phyloP scores from a whole-genome alignment of 2,329 filamentous ascomycete genomes.

The Drechslera avenae region DNA sequence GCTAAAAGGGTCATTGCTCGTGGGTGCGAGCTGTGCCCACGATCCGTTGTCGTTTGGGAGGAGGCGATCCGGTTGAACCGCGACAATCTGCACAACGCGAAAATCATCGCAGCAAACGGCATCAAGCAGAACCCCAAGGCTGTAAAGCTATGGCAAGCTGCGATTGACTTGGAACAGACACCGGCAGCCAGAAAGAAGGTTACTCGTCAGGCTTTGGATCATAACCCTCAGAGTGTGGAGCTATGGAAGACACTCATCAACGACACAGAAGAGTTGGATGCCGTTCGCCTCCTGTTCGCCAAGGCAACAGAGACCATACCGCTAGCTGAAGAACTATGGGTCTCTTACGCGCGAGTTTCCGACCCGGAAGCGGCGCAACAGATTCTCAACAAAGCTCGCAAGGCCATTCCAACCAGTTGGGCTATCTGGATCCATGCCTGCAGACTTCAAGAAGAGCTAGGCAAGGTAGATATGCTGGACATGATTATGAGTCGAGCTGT shows the following conservation, averaged over 20 bases:
- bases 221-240: slow-evolving; percentile 90
- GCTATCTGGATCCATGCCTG: slow-evolving; percentile 98
- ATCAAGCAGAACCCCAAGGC: slow-evolving; percentile 91
- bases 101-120: slow-evolving; percentile 90
- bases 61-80: slow-evolving; percentile 89
- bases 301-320: slow-evolving; percentile 97
- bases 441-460: slow-evolving; percentile 86
- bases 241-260: slow-evolving; percentile 99
- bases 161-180: slow-evolving; percentile 88
- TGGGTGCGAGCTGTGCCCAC: slow-evolving; percentile 88
- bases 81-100: slow-evolving; percentile 82
- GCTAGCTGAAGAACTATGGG: slow-evolving; percentile 90
- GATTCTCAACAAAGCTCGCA: slow-evolving; percentile 92
- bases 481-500: slow-evolving; percentile 96
- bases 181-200: slow-evolving; percentile 88
- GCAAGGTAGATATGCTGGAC: slow-evolving; percentile 72
- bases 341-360: slow-evolving; percentile 88
- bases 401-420: slow-evolving; percentile 88
- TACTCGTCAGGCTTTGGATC: slow-evolving; percentile 85
- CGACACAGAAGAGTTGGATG: slow-evolving; percentile 84
- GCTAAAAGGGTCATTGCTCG: slow-evolving; percentile 86
- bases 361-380: slow-evolving; percentile 90
- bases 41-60: slow-evolving; percentile 93
- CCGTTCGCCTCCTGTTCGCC: slow-evolving; percentile 85
- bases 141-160: slow-evolving; percentile 90